Evolutionary conservation across 169 alveolate genomes (phyloP), one percentile per base, ranked within the genome.

Genomic region (Plasmodium coatneyi): DNA sequence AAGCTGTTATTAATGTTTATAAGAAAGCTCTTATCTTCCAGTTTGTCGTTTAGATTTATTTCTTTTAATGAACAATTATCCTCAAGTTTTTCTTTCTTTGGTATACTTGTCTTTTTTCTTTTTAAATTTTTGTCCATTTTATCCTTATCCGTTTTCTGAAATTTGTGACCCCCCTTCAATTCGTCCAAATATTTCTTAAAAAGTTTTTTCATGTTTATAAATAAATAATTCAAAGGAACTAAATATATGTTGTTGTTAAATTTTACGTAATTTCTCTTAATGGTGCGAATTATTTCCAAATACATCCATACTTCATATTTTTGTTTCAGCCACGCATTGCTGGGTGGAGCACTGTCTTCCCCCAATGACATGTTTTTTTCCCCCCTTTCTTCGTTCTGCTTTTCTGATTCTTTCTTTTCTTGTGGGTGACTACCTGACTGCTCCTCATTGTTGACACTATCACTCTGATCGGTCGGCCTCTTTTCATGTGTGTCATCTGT

Each of bases 201-300:
- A 76, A 74, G 74, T 52, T 86, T 86, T 86, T 86, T 86, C 84
- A 86, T 74, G 70, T 86, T 86, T 76, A 86, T 86, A 76, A 86
- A 86, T 49, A 76, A 76, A 78, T 86, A 86, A 86, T 86, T 86
- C 84, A 86, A 76, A 22, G 93, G 93, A n/a, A 86, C 93, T 86
- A 86, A 76, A 70, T 86, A 86, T 36, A 86, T 86, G 66, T 86
- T 86, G 80, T 86, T 86, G 49, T 86, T 86, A 86, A 86, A 86
- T 28, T 76, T 86, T 49, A 74, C 70, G 19, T 86, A 76, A 49
- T 86, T 86, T 19, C 76, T 86, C 71, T 86, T 86, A 86, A 86
- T 86, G 16, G 72, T 74, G 36, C 93, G 93, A 86, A 86, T 74
- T 32, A 86, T 86, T 86, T 86, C 93, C 80, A 86, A 66, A 66